Conservation (phyloP, 2,329 filamentous ascomycete species). For the Curvularia hawaiiensis region DNA sequence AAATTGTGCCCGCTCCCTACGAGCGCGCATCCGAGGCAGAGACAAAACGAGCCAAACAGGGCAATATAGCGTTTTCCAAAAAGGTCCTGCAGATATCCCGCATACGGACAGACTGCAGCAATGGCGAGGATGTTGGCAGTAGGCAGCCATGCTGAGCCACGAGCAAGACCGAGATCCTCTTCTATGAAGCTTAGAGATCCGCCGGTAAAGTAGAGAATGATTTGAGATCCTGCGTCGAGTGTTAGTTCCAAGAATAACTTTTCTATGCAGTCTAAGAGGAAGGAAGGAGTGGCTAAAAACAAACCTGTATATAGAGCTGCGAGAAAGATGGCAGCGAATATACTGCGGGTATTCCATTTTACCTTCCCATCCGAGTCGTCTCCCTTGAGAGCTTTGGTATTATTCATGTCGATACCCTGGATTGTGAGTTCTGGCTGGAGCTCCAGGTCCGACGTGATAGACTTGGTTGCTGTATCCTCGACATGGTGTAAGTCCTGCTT, state of each 20-base stretch:
- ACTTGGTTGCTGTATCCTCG: not conserved
- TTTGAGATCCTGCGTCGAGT: not conserved
- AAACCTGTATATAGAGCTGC: not conserved
- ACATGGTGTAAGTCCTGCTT: not conserved
- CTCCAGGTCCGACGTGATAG: not conserved
- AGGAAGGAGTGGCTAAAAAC: not conserved
- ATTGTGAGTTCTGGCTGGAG: not conserved
- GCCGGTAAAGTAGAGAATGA: not conserved
- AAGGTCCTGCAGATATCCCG: not conserved
- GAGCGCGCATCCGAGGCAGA: not conserved
- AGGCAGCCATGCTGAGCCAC: not conserved
- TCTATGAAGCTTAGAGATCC: not conserved
- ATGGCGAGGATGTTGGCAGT: not conserved
- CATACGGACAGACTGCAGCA: not conserved
- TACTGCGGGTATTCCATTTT: not conserved
- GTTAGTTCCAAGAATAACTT: not conserved
- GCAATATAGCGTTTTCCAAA: not conserved
- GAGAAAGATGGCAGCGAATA: not conserved
- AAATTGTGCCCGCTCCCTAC: not conserved
- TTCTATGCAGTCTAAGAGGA: not conserved
- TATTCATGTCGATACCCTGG: not conserved
- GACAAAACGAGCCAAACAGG: not conserved
- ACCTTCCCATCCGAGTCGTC: not conserved
- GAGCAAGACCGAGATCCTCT: not conserved
- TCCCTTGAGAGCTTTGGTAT: not conserved